Conservation (phyloP, 2,329 filamentous ascomycete species). For the Monilinia aucupariae region DNA sequence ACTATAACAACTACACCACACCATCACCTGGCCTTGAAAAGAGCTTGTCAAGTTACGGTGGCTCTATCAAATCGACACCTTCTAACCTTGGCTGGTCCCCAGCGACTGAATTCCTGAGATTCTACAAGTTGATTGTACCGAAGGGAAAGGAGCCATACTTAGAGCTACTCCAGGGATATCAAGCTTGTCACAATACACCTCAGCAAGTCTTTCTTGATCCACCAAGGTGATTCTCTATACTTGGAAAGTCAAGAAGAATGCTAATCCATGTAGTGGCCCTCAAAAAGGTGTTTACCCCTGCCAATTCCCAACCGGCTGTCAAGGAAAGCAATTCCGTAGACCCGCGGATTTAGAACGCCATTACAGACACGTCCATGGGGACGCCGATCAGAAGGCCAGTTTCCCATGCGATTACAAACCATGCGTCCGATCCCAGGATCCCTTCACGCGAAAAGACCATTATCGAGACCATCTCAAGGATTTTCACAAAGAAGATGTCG, state of each 20-base stretch:
- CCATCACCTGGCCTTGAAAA: neutral
- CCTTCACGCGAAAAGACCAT: slow-evolving; percentile 46
- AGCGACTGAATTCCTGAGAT: slow-evolving; percentile 15
- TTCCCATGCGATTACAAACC: slow-evolving; percentile 33
- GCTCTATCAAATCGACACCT: slow-evolving; percentile 19
- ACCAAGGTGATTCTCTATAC: slow-evolving; percentile 11
- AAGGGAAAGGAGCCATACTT: slow-evolving; percentile 25
- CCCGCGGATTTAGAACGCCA: slow-evolving; percentile 39
- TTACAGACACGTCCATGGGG: slow-evolving; percentile 33
- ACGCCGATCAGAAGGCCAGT: slow-evolving; percentile 20
- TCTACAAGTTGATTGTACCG: slow-evolving; percentile 24
- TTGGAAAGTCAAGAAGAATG: neutral
- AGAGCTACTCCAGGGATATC: slow-evolving; percentile 17
- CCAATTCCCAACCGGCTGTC: slow-evolving; percentile 25
- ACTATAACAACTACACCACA: slow-evolving; percentile 5
- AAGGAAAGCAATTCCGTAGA: slow-evolving; percentile 28
- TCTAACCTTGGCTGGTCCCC: slow-evolving; percentile 21
- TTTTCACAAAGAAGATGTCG: slow-evolving; percentile 42
- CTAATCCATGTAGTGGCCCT: slow-evolving; percentile 14
- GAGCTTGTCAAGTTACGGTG: neutral
- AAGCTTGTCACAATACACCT: slow-evolving; percentile 16
- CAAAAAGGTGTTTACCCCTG: slow-evolving; percentile 23
- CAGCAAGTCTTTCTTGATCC: slow-evolving; percentile 23
- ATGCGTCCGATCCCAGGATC: slow-evolving; percentile 33
- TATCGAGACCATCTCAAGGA: slow-evolving; percentile 44